Evolutionary conservation across 176 grass and related monocot species (phyloP).

Genomic region (Carex littledalei): DNA sequence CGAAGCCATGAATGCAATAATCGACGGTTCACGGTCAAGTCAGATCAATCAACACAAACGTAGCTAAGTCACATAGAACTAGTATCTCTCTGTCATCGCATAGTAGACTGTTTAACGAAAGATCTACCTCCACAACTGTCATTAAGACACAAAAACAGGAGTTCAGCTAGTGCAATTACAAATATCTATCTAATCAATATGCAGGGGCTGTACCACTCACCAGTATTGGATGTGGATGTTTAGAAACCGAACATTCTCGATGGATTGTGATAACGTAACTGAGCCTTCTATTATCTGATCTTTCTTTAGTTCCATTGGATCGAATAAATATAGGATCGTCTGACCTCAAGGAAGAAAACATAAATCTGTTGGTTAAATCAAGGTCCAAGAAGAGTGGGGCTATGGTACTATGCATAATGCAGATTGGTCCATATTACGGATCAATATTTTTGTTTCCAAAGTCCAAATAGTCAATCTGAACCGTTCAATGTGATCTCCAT

Average conservation of each 20-base stretch:
- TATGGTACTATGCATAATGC: too few species aligned
- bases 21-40: background rate
- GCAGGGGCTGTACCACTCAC: constrained; percentile 37
- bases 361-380: constrained; percentile 14
- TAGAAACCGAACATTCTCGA: constrained; percentile 70
- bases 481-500: too few species aligned
- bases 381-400: background rate
- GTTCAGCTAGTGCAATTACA: background rate
- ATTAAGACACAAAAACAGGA: background rate
- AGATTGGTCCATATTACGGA: too few species aligned
- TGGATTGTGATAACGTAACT: constrained; percentile 79
- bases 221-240: constrained; percentile 81
- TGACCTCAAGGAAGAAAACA: constrained; percentile 17
- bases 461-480: too few species aligned
- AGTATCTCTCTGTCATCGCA: constrained; percentile 38
- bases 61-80: background rate
- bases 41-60: background rate
- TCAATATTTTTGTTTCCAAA: too few species aligned
- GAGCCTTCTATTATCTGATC: constrained; percentile 92
- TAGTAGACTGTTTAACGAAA: constrained; percentile 73
- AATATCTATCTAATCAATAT: background rate
- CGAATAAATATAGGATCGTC: constrained; percentile 85
- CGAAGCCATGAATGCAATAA: constrained; percentile 4
- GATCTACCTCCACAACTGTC: constrained; percentile 71
- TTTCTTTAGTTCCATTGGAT: constrained; percentile 81